Base-by-base conservation (phyloP, 73 alveolate species). In the Paramecium bursaria region DNA sequence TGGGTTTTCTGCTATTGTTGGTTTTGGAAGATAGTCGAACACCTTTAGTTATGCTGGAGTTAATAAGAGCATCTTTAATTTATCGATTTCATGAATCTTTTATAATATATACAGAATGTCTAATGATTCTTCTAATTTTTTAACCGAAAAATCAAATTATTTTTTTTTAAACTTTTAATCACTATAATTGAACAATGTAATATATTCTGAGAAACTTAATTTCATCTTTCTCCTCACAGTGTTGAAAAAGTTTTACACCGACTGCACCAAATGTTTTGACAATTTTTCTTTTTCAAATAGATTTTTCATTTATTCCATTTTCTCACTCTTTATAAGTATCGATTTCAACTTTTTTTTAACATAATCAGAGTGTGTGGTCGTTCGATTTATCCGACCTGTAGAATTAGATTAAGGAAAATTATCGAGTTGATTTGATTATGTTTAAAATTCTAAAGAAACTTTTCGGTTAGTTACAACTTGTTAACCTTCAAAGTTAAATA, bases 11-110 rank as follows among this genome's bases (percentile, higher is more conserved):
- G 73, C 46, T 4, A 75, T 61, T 31, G 74, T 61, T 10, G 88
- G 88, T 30, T 75, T 75, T 15, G 57, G 75, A 55, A 75, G 73
- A 75, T 75, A 75, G 31, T 75, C 88, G 33, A 75, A 75, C 9
- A 75, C 77, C 11, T 75, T 75, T 9, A 50, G 33, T 60, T 75
- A 29, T 29, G 73, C 57, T 50, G 48, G 51, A 4, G 88, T 50
- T 22, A 75, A 33, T 21, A 75, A 48, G 4, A 75, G 15, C 49
- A 75, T 61, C 26, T 75, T 75, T 35, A 75, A 23, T 21, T 75
- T 75, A 75, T 75, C 88, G 3, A 75, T 75, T 27, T 75, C 88
- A 14, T 50, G 25, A 0, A 75, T n/a, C 27, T 75, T 75, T 17
- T 75, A 26, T 54, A 75, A 48, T 17, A 75, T 75, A 17, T 75